Evolutionary conservation across 1,284 basidiomycete genomes (phyloP).

Genomic region (Microbotryomycetes sp.): DNA sequence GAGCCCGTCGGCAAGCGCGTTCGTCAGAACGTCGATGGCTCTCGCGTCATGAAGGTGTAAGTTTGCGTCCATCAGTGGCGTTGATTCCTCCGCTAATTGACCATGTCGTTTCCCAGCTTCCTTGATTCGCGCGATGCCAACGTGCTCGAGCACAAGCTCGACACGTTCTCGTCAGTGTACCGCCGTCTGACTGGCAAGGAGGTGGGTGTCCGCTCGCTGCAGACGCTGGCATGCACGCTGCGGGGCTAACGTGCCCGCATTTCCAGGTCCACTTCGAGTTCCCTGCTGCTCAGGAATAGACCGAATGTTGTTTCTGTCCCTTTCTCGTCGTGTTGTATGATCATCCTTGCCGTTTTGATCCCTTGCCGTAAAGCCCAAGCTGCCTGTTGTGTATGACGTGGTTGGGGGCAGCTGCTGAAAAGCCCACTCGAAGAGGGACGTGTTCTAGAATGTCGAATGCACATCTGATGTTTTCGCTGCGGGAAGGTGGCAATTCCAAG

Average conservation of each 20-base stretch:
- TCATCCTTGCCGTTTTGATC: neutral
- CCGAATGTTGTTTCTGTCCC: neutral
- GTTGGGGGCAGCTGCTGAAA: too few species aligned
- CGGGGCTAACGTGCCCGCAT: neutral
- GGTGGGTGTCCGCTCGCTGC: constrained; percentile 48
- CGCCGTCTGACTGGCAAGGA: constrained; percentile 90
- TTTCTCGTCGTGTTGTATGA: neutral
- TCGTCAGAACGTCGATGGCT: constrained; percentile 79
- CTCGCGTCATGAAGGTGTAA: constrained; percentile 90
- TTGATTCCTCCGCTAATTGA: neutral
- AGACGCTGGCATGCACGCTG: neutral
- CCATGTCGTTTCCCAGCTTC: constrained; percentile 53
- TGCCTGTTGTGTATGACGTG: too few species aligned
- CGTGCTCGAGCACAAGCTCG: constrained; percentile 98
- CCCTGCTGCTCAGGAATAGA: constrained; percentile 9
- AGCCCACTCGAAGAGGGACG: too few species aligned
- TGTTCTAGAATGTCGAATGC: too few species aligned
- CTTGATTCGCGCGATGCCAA: constrained; percentile 98
- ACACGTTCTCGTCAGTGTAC: constrained; percentile 89
- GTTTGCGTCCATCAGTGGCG: constrained; percentile 42
- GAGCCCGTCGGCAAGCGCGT: constrained; percentile 97
- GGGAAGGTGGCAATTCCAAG: too few species aligned
- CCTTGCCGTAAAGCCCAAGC: too few species aligned
- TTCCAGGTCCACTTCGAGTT: constrained; percentile 28
- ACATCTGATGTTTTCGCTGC: too few species aligned